Evolutionary conservation across 2,329 filamentous ascomycete species (phyloP).

Genomic region (Capronia coronata): DNA sequence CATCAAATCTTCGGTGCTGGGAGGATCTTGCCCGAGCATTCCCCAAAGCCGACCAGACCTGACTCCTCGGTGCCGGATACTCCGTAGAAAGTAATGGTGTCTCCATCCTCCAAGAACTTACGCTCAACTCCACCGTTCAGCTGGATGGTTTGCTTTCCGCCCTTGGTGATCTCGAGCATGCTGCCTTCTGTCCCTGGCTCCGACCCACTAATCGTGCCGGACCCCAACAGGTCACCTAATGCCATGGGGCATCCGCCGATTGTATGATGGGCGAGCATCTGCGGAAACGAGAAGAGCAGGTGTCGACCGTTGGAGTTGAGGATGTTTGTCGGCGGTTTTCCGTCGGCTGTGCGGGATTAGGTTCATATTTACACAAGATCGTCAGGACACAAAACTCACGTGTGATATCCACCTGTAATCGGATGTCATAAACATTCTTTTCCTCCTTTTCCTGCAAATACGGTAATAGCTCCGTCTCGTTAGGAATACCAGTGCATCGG

Average conservation of each 20-base stretch:
- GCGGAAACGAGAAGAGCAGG: conserved; percentile 73
- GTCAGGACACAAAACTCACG: conserved; percentile 38
- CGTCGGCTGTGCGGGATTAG: conserved; percentile 28
- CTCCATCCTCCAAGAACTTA: conserved; percentile 67
- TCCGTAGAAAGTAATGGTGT: conserved; percentile 61
- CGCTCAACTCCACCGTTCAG: conserved; percentile 61
- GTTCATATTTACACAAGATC: not conserved
- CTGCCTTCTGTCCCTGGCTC: conserved; percentile 57
- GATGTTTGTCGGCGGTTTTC: conserved; percentile 52
- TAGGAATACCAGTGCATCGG: conserved; percentile 49
- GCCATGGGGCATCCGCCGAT: conserved; percentile 69
- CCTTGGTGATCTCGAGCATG: conserved; percentile 64
- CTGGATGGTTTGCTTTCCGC: conserved; percentile 59
- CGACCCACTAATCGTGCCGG: conserved; percentile 68
- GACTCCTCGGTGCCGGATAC: conserved; percentile 57
- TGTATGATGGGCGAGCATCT: conserved; percentile 75
- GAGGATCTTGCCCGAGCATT: conserved; percentile 60
- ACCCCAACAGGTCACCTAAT: conserved; percentile 68
- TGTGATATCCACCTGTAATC: conserved; percentile 58
- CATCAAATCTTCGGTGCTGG: conserved; percentile 35
- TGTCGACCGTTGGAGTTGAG: conserved; percentile 57
- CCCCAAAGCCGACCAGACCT: conserved; percentile 68
- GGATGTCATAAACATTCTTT: conserved; percentile 61
- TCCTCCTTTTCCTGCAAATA: conserved; percentile 58
- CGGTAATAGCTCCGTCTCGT: conserved; percentile 50